phyloP scores from a whole-genome alignment of 495 filamentous ascomycete species.

The Neurospora sp. region DNA sequence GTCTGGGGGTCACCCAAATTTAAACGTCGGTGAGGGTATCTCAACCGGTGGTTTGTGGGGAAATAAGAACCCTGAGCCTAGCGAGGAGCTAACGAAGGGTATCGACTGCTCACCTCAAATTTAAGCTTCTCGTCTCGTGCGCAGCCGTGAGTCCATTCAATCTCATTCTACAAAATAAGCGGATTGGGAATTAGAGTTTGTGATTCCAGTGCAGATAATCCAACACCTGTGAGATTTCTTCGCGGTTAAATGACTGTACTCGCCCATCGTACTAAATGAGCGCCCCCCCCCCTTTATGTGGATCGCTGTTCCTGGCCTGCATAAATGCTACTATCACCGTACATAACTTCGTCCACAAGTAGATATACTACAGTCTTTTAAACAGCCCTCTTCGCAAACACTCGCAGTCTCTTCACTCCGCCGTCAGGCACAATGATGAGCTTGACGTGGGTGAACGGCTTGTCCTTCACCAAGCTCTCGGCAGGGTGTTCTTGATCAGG shows the following conservation, averaged over 20 bases:
- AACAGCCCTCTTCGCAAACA: conserved; percentile 57
- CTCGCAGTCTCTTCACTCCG: conserved; percentile 77
- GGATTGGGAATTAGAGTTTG: not conserved
- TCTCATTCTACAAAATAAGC: not conserved
- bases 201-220: not conserved
- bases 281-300: not conserved
- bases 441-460: conserved; percentile 68
- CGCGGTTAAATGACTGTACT: not conserved
- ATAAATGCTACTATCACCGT: not conserved
- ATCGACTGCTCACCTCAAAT: not conserved
- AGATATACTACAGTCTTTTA: conserved; percentile 6
- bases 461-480: conserved; percentile 40
- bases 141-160: not conserved
- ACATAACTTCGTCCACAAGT: no score
- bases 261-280: not conserved
- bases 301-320: not conserved
- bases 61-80: not conserved
- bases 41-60: not conserved
- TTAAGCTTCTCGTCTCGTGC: not conserved
- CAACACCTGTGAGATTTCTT: not conserved
- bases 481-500: conserved; percentile 81
- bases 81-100: not conserved
- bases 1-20: not conserved
- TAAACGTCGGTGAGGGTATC: not conserved
- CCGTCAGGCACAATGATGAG: conserved; percentile 88